Evolutionary conservation across 352 stramenopile genomes (phyloP).

Genomic region (Pseudoperonospora humuli): DNA sequence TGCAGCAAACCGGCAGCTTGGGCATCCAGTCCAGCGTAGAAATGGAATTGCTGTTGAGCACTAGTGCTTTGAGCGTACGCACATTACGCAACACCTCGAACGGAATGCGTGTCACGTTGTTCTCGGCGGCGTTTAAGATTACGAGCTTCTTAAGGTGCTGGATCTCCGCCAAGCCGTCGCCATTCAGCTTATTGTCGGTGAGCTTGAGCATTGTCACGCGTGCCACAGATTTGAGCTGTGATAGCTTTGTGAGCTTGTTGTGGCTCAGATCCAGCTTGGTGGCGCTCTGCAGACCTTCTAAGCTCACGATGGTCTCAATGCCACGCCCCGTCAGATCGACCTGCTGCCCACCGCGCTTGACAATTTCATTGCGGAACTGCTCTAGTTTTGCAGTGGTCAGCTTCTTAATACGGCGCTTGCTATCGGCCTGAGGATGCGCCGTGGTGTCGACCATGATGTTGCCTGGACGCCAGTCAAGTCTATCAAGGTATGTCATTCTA

Average conservation of each 20-base stretch:
- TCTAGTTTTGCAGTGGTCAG: constrained; percentile 73
- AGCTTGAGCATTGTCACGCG: constrained; percentile 75
- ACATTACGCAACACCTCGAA: constrained; percentile 62
- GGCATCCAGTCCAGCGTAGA: constrained; percentile 78
- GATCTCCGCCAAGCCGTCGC: constrained; percentile 59
- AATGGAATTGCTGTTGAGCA: constrained; percentile 83
- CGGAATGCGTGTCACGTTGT: constrained; percentile 64
- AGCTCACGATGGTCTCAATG: constrained; percentile 74
- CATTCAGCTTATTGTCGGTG: constrained; percentile 68
- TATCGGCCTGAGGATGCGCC: constrained; percentile 7
- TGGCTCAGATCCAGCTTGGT: constrained; percentile 78
- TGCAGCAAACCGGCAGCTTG: constrained; percentile 35
- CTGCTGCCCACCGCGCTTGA: constrained; percentile 40
- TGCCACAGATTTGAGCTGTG: constrained; percentile 48
- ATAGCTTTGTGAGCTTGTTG: constrained; percentile 83
- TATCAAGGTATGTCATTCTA: constrained; percentile 1
- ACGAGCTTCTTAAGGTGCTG: constrained; percentile 75
- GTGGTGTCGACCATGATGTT: constrained; percentile 6
- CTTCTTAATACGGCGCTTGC: constrained; percentile 83
- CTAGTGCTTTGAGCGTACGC: constrained; percentile 64
- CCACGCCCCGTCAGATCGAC: constrained; percentile 58
- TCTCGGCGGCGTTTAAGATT: constrained; percentile 69
- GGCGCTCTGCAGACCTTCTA: constrained; percentile 46
- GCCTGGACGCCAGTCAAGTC: not conserved
- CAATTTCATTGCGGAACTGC: constrained; percentile 40